A percentile compares a stretch with the other conserved stretches of the same genome.
phyloP scores from a whole-genome alignment of 306 rosid species.

The Sophora flavescens region DNA sequence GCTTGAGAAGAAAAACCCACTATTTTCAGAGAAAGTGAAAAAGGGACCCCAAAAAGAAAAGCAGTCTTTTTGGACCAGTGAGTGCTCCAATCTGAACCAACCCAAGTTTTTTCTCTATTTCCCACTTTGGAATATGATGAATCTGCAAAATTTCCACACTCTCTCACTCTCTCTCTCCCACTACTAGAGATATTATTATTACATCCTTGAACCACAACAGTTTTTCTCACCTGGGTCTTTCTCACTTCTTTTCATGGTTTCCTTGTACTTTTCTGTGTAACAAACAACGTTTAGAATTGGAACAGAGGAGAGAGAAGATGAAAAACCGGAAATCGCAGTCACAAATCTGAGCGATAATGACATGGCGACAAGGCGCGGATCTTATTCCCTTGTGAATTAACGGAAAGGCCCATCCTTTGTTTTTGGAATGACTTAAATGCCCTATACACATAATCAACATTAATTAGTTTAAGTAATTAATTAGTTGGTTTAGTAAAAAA shows the following conservation, averaged over 20 bases:
- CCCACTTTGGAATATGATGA: constrained; percentile 3
- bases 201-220: background rate
- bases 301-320: constrained; percentile 20
- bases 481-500: too few relatives aligned
- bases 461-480: constrained; percentile 23
- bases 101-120: background rate
- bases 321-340: constrained; percentile 66
- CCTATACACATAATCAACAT: constrained; percentile 24
- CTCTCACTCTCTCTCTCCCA: background rate
- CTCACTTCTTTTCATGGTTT: constrained; percentile 32
- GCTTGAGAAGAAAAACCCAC: constrained; percentile 7
- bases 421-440: background rate
- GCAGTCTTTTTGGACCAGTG: constrained; percentile 19
- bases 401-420: constrained; percentile 27
- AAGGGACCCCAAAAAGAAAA: background rate
- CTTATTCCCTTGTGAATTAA: constrained; percentile 62
- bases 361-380: constrained; percentile 70
- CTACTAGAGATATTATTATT: background rate
- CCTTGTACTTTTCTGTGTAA: background rate
- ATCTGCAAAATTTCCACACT: constrained; percentile 22
- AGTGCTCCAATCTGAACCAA: background rate
- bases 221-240: constrained; percentile 30
- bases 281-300: constrained; percentile 20
- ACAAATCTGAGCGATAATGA: constrained; percentile 84
- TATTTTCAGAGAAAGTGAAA: background rate